These are phyloP conservation scores for Penicillium psychrofluorescens DNA, from an alignment of 495 filamentous ascomycete species.

Conservation along the genomic window DNA sequence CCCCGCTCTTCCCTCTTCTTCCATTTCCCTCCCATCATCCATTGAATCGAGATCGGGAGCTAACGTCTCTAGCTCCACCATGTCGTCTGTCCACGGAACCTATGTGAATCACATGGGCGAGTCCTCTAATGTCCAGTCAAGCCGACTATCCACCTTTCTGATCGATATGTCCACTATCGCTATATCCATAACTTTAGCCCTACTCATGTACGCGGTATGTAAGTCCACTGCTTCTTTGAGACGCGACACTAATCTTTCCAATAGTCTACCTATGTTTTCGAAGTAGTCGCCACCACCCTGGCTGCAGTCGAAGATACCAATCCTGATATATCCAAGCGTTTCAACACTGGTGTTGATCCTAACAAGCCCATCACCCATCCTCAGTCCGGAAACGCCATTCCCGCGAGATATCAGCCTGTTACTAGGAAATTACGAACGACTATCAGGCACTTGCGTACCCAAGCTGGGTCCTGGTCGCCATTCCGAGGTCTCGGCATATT, in stretches of 20 bases:
- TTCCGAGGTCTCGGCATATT: conserved; percentile 50
- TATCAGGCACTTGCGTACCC: conserved; percentile 47
- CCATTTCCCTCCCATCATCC: no score
- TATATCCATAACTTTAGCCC: no score
- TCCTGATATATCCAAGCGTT: conserved; percentile 46
- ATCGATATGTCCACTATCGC: conserved; percentile 24
- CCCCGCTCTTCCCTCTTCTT: neutral
- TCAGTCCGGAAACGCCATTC: conserved; percentile 19
- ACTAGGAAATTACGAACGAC: conserved; percentile 52
- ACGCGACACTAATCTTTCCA: no score
- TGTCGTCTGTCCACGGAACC: conserved; percentile 3
- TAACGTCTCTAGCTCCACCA: neutral
- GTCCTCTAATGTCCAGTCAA: neutral
- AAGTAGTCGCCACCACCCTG: conserved; percentile 48
- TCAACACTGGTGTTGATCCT: conserved; percentile 24
- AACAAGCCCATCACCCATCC: conserved; percentile 26
- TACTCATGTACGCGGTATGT: no score
- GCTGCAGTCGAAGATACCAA: conserved; percentile 56
- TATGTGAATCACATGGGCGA: neutral
- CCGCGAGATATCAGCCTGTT: conserved; percentile 39
- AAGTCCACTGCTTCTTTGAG: no score
- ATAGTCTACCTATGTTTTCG: no score
- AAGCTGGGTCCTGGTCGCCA: conserved; percentile 46
- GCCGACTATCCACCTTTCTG: conserved; percentile 36
- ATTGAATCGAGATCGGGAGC: no score